Percentiles rank a stretch among this genome's conserved stretches.
Evolutionary conservation across 176 grass and related monocot genomes (phyloP).

Genomic region (Pontederia crassipes): DNA sequence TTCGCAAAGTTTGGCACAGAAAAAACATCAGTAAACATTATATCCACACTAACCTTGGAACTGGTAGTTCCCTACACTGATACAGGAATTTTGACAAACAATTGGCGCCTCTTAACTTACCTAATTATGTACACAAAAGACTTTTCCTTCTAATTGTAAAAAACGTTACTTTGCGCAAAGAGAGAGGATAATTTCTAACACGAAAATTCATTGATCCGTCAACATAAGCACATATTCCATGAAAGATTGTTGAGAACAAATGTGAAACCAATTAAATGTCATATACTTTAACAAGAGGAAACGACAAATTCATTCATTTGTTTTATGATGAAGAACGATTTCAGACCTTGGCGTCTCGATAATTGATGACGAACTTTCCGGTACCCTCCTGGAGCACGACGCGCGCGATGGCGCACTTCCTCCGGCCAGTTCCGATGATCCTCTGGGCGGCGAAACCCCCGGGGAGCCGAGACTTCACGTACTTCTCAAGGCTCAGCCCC

Average conservation of each 20-base stretch:
- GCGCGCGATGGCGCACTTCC: constrained; percentile 73
- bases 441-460: constrained; percentile 87
- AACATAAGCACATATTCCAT: no score
- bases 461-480: constrained; percentile 69
- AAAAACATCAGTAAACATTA: no score
- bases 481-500: constrained; percentile 45
- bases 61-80: no score
- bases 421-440: constrained; percentile 74
- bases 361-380: constrained; percentile 90
- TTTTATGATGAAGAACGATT: not conserved
- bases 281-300: not conserved
- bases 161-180: no score
- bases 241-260: not conserved
- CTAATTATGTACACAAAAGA: no score
- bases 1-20: no score
- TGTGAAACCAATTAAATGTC: not conserved
- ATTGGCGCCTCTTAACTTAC: no score
- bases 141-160: no score
- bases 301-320: not conserved
- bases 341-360: constrained; percentile 67
- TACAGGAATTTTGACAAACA: no score
- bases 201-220: no score
- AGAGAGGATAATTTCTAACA: no score
- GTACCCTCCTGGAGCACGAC: constrained; percentile 90
- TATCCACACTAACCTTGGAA: no score